Base-by-base conservation (phyloP, 148 eudicot species). In the Camellia sinensis region DNA sequence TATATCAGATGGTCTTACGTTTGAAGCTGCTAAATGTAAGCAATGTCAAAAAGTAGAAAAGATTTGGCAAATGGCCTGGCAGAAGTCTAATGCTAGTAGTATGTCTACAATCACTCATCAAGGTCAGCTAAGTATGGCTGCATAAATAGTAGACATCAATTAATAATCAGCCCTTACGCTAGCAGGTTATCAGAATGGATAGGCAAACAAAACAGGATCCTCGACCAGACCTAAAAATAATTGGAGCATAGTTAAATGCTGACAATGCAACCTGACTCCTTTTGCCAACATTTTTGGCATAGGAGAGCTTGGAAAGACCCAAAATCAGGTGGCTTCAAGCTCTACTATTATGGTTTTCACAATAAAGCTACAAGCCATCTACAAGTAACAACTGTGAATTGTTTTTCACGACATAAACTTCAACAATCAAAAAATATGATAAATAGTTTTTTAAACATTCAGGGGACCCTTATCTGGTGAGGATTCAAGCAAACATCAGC, bases 241-340 rank as follows among this genome's bases (percentile, higher is more conserved):
- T 18, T 70, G 19, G 54, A 7, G 73, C 3, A 43, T 69, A 69
- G 29, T 98, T 65, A 96, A 62, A 79, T 67, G 52, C 76, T 86
- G 84, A 45, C 93, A 74, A 91, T 95, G 88, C 82, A 76, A 83
- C 71, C 87, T 87, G 48, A 71, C 19, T 68, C 46, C 72, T 77
- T 82, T 83, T 29, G 98, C 14, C 60, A 63, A 22, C 45, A 13
- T 62, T 53, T 43, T 29, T 45, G 41, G 6, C 22, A 18, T 10
- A 70, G 73, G 13, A n/a, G 22, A 70, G 29, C 54, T n/a, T 10
- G 29, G 10, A 68, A 41, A 41, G 48, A 41, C 72, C 48, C 6
- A 70, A 70, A 70, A 70, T 40, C 41, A 5, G 71, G 71, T 67
- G 53, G 48, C 19, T 41, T 41, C 18, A 6, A 40, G 46, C 46